These are phyloP conservation scores for Rhododendron ovatum DNA, from an alignment of 148 eudicot species.

Conservation along the genomic window DNA sequence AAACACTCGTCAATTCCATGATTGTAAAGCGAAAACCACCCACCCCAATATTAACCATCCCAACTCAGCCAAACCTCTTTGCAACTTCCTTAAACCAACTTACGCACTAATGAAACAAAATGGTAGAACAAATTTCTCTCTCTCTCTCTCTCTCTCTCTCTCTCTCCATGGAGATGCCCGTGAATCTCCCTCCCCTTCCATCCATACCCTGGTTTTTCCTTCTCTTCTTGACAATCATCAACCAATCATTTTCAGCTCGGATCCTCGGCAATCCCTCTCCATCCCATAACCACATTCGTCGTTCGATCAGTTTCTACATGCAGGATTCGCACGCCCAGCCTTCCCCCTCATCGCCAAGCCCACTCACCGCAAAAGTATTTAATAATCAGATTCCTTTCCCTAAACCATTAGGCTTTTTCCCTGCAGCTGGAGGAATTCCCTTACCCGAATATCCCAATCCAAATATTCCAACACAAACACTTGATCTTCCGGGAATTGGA, in stretches of 20 bases:
- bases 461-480: constrained; percentile 7
- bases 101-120: neutral
- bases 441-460: constrained; percentile 4
- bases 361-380: neutral
- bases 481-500: constrained; percentile 8
- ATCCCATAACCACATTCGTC: neutral
- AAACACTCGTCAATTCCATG: neutral
- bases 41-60: neutral
- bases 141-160: neutral
- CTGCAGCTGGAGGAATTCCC: constrained; percentile 13
- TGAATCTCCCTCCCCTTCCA: neutral
- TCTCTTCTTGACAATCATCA: constrained; percentile 15
- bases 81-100: neutral
- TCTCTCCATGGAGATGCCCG: constrained; percentile 13
- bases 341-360: neutral
- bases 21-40: neutral
- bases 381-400: constrained; percentile 19
- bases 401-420: constrained; percentile 19
- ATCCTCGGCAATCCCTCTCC: constrained; percentile 9
- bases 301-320: constrained; percentile 20
- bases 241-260: constrained; percentile 15
- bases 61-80: constrained; percentile 13
- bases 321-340: constrained; percentile 6
- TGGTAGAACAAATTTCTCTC: neutral
- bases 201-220: constrained; percentile 18